Evolutionary conservation across 2,329 filamentous ascomycete species (phyloP).

Genomic region (Coleophoma cylindrospora): DNA sequence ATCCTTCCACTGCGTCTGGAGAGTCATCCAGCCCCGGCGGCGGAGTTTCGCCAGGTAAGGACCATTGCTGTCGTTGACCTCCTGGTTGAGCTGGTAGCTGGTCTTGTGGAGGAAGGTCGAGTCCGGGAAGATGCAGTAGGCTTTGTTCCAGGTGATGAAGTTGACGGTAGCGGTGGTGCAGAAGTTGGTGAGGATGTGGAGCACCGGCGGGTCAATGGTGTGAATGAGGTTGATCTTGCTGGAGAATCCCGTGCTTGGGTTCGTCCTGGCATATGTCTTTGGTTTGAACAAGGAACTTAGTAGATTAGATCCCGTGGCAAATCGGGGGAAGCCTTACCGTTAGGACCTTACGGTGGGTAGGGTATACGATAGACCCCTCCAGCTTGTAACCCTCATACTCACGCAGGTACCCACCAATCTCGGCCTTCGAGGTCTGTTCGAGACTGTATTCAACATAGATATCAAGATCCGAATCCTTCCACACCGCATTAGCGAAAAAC

Average conservation of each 20-base stretch:
- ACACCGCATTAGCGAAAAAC: slow-evolving; percentile 7
- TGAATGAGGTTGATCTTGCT: background rate
- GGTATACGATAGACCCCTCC: background rate
- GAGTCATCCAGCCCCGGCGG: background rate
- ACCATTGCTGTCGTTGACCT: background rate
- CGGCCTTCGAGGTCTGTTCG: background rate
- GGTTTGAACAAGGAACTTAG: background rate
- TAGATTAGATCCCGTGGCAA: background rate
- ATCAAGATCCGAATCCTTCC: slow-evolving; percentile 8
- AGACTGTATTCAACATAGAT: slow-evolving; percentile 1
- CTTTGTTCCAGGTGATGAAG: slow-evolving; percentile 6
- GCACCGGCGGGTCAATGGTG: background rate
- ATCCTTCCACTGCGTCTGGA: background rate
- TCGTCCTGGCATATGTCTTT: too few species aligned
- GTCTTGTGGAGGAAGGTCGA: slow-evolving; percentile 1
- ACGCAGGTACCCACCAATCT: background rate
- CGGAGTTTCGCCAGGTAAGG: background rate
- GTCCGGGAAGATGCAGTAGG: slow-evolving; percentile 6
- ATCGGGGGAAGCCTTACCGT: background rate
- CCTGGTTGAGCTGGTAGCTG: background rate
- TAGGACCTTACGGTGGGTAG: background rate
- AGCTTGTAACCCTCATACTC: background rate
- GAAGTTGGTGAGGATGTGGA: slow-evolving; percentile 3
- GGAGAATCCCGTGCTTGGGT: background rate
- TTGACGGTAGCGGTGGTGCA: slow-evolving; percentile 2